Percentiles rank a stretch among this genome's conserved stretches.
Evolutionary conservation across 139 green algal species (phyloP).

Genomic region (Ulvella scutata): DNA sequence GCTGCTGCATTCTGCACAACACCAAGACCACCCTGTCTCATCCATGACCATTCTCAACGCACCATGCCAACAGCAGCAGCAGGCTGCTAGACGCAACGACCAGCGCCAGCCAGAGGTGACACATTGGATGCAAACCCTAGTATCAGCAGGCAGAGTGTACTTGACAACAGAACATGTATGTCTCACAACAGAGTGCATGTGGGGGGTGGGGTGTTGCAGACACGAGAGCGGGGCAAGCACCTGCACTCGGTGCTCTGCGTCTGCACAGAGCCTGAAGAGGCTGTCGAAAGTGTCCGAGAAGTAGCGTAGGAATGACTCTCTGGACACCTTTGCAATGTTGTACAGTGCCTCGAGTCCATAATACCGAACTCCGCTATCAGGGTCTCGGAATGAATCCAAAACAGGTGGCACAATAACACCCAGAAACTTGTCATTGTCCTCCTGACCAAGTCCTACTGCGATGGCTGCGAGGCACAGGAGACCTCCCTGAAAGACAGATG

Average conservation of each 20-base stretch:
- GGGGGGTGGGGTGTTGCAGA: too few species aligned
- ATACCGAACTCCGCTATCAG: constrained; percentile 78
- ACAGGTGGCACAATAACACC: constrained; percentile 69
- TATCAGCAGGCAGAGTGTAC: too few species aligned
- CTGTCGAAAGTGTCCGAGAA: constrained; percentile 87
- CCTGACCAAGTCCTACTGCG: constrained; percentile 64
- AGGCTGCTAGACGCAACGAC: too few species aligned
- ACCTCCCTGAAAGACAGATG: constrained; percentile 46
- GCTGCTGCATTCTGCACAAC: constrained; percentile 84
- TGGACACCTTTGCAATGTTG: constrained; percentile 86
- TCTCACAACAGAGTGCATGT: too few species aligned
- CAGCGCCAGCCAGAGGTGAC: too few species aligned
- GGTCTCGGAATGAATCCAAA: constrained; percentile 64
- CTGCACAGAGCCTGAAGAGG: constrained; percentile 66
- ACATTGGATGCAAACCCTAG: too few species aligned
- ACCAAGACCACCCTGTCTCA: too few species aligned
- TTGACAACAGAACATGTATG: too few species aligned
- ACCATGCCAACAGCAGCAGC: too few species aligned
- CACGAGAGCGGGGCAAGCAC: too few species aligned
- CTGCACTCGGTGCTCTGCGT: constrained; percentile 16
- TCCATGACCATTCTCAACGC: too few species aligned
- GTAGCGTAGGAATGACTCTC: constrained; percentile 67
- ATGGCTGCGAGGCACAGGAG: constrained; percentile 84
- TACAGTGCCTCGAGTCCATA: constrained; percentile 93
- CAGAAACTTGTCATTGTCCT: constrained; percentile 22